Evolutionary conservation across 768 basidiomycete genomes (phyloP).

Genomic region (Trametes villosa): DNA sequence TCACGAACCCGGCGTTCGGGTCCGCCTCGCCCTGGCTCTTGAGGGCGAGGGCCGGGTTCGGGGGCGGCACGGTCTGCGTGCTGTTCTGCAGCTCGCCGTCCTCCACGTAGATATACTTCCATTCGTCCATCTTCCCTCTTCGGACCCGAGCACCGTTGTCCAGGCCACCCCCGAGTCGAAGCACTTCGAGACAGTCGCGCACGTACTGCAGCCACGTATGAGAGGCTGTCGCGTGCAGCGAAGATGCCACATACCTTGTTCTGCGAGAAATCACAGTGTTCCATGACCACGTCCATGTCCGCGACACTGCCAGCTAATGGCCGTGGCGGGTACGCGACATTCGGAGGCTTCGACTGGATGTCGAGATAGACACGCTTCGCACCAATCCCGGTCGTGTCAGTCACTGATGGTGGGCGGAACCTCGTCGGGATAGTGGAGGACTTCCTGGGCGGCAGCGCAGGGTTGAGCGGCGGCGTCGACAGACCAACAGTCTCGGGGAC

Average conservation of each 20-base stretch:
- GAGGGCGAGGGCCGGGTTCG: conserved; percentile 33
- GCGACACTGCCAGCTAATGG: conserved; percentile 84
- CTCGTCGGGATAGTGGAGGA: conserved; percentile 51
- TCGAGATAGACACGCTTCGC: conserved; percentile 80
- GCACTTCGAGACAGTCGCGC: conserved; percentile 94
- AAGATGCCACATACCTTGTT: conserved; percentile 57
- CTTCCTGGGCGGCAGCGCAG: conserved; percentile 67
- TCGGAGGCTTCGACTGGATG: conserved; percentile 59
- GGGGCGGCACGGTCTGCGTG: conserved; percentile 38
- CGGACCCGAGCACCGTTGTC: conserved; percentile 80
- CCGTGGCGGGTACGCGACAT: conserved; percentile 84
- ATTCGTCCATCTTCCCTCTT: conserved; percentile 76
- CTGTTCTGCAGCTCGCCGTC: conserved; percentile 46
- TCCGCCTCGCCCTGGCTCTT: conserved; percentile 42
- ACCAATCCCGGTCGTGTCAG: conserved; percentile 72
- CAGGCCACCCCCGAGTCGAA: conserved; percentile 88
- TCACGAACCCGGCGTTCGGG: conserved; percentile 57
- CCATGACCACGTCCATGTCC: conserved; percentile 90
- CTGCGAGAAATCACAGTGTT: conserved; percentile 88
- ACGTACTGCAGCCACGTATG: conserved; percentile 67
- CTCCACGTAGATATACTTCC: conserved; percentile 90
- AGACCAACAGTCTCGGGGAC: conserved; percentile 75
- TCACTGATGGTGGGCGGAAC: conserved; percentile 52
- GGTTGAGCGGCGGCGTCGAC: conserved; percentile 62
- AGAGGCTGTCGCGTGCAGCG: conserved; percentile 10